Base-by-base conservation (phyloP, 805 yeast species). In the Barnettozyma populi region DNA sequence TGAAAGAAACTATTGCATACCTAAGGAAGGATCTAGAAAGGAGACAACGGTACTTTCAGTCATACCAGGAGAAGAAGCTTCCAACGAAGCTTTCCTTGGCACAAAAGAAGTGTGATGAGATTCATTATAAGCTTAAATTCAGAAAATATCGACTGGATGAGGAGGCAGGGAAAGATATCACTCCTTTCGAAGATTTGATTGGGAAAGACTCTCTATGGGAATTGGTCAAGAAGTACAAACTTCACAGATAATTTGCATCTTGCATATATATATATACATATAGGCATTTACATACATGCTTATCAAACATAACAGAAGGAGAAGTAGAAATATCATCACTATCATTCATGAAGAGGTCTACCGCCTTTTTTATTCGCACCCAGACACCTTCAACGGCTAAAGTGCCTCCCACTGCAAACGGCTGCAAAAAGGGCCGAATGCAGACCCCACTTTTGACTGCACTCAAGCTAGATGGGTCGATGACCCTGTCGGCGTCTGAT, bases 111-210 rank as follows among this genome's bases (percentile, higher is more conserved):
- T 56, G 64, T 27, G 40, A 57, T 32, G 25, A 25, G 24, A 55
- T 66, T 49, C 63, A 65, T 49, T n/a, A 45, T 10, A 55, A 18
- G 29, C 5, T 37, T 18, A 37, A 37, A n/a, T 20, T 18, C 9
- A 20, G 41, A 3, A 29, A 29, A 7, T 7, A 13, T 14, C n/a
- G 7, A 29, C 24, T 21, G 29, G 41, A 20, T 10, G 5, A 37
- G 9, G 29, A 16, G 27, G 27, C 18, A 16, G 5, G 50, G 7
- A 6, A 36, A 4, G 52, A 40, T 10, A 42, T 46, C 7, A 51
- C 56, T 10, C 47, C 62, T 1, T 54, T 50, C 44, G 60, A 56
- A 8, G 50, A 40, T 0, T 14, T 57, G 36, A 1, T 57, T 16
- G 48, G 48, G 2, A 37, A 43, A 13, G 27, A 40, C n/a, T 47